Evolutionary conservation across 768 basidiomycete species (phyloP).

Genomic region (Leccinum longicurvipes): DNA sequence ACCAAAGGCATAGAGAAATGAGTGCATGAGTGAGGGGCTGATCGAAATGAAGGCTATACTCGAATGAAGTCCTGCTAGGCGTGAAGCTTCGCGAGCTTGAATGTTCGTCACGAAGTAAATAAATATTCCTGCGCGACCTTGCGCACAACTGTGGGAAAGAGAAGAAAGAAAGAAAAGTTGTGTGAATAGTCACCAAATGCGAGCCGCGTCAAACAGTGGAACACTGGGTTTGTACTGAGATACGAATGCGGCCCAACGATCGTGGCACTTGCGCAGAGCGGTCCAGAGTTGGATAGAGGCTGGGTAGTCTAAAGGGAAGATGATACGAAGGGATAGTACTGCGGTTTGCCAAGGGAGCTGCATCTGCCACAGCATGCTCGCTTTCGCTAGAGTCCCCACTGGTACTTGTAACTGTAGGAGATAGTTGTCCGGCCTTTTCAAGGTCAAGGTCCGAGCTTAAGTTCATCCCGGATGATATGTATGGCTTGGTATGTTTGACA

Average conservation of each 20-base stretch:
- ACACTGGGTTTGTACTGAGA: slow-evolving; percentile 16
- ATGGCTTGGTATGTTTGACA: background rate
- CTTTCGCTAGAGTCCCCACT: background rate
- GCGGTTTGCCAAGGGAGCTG: background rate
- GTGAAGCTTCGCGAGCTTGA: slow-evolving; percentile 8
- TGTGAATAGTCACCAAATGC: background rate
- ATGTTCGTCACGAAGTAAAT: slow-evolving; percentile 11
- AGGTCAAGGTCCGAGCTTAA: slow-evolving; percentile 11
- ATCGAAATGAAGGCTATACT: background rate
- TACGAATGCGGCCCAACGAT: slow-evolving; percentile 5
- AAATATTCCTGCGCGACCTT: slow-evolving; percentile 10
- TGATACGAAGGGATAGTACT: slow-evolving; percentile 8
- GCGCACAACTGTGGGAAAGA: slow-evolving; percentile 3
- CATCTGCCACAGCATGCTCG: background rate
- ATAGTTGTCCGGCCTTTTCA: slow-evolving; percentile 9
- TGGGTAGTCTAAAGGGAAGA: slow-evolving; percentile 17
- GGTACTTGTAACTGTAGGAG: slow-evolving; percentile 1
- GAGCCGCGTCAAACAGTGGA: slow-evolving; percentile 3
- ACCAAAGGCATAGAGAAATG: slow-evolving; percentile 3
- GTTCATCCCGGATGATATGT: background rate
- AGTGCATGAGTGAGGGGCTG: background rate
- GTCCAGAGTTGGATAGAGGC: slow-evolving; percentile 1
- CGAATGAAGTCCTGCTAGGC: background rate
- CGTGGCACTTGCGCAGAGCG: background rate
- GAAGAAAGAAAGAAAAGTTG: background rate